These are phyloP conservation scores for Phytopythium mirpurense DNA, from an alignment of 352 stramenopile species.

Conservation along the genomic window DNA sequence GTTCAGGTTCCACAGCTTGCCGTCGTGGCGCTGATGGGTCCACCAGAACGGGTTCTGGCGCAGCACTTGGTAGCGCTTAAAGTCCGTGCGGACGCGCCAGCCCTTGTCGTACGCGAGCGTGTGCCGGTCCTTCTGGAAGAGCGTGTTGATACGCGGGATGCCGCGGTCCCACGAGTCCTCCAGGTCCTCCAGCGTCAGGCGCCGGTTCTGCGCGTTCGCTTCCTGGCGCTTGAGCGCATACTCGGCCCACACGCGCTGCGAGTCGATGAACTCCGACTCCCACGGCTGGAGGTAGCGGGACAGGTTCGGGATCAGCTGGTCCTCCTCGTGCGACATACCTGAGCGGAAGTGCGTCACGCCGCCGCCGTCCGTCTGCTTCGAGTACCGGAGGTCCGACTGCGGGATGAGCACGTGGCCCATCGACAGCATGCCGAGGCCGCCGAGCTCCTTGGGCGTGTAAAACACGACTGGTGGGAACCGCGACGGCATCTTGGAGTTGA, in stretches of 20 bases:
- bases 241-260: slow-evolving; percentile 99
- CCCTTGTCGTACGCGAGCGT: slow-evolving; percentile 99
- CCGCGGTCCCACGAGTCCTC: slow-evolving; percentile 99
- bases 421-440: slow-evolving; percentile 98
- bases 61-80: slow-evolving; percentile 98
- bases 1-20: slow-evolving; percentile 99
- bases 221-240: slow-evolving; percentile 99
- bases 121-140: slow-evolving; percentile 98
- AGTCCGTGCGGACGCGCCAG: slow-evolving; percentile 98
- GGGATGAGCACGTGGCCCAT: slow-evolving; percentile 99
- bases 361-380: slow-evolving; percentile 97
- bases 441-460: slow-evolving; percentile 99
- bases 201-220: slow-evolving; percentile 98
- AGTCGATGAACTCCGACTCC: slow-evolving; percentile 99
- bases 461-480: slow-evolving; percentile 99
- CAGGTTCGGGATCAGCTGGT: slow-evolving; percentile 99
- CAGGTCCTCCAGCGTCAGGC: slow-evolving; percentile 98
- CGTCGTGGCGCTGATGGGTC: slow-evolving; percentile 98
- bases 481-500: slow-evolving; percentile 99
- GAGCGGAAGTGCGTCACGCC: slow-evolving; percentile 99
- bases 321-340: slow-evolving; percentile 96
- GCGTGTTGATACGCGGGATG: slow-evolving; percentile 95
- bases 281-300: slow-evolving; percentile 98
- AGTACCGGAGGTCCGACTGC: slow-evolving; percentile 98
- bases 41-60: slow-evolving; percentile 99